These are phyloP conservation scores for Geotrichum carabidarum DNA, from an alignment of 1,139 yeast species.

Conservation along the genomic window DNA sequence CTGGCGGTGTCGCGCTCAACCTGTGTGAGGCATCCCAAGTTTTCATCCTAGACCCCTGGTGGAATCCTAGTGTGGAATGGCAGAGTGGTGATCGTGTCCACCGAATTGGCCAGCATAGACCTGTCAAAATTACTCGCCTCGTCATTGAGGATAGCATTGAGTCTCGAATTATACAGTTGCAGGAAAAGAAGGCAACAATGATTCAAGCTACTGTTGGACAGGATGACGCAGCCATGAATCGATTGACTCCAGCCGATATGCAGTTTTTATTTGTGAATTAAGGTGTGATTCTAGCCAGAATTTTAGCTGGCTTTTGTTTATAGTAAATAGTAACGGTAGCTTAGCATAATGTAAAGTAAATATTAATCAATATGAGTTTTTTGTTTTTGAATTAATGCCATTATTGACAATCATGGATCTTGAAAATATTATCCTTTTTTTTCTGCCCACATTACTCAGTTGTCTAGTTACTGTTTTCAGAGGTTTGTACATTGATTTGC, in stretches of 20 bases:
- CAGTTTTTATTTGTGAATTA: constrained; percentile 64
- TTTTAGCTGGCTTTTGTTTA: neutral
- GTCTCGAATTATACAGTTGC: constrained; percentile 88
- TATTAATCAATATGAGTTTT: neutral
- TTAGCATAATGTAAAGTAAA: neutral
- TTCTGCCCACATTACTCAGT: too few relatives aligned
- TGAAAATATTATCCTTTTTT: too few relatives aligned
- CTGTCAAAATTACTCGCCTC: constrained; percentile 86
- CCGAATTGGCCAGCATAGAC: constrained; percentile 92
- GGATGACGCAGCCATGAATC: constrained; percentile 83
- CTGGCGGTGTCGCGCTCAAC: constrained; percentile 97
- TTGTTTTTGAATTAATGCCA: neutral
- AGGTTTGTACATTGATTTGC: too few relatives aligned
- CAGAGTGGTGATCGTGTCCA: constrained; percentile 98
- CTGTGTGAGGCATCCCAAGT: constrained; percentile 96
- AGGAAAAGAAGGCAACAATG: constrained; percentile 97
- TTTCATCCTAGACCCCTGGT: constrained; percentile 94
- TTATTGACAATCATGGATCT: too few relatives aligned
- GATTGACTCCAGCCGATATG: constrained; percentile 86
- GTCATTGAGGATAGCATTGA: constrained; percentile 96
- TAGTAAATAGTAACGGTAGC: neutral
- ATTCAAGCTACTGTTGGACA: constrained; percentile 91
- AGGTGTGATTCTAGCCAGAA: too few relatives aligned
- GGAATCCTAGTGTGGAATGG: constrained; percentile 98
- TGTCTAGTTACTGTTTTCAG: too few relatives aligned